Conservation (phyloP, 306 rosid species). For the Citrullus mucosospermus region DNA sequence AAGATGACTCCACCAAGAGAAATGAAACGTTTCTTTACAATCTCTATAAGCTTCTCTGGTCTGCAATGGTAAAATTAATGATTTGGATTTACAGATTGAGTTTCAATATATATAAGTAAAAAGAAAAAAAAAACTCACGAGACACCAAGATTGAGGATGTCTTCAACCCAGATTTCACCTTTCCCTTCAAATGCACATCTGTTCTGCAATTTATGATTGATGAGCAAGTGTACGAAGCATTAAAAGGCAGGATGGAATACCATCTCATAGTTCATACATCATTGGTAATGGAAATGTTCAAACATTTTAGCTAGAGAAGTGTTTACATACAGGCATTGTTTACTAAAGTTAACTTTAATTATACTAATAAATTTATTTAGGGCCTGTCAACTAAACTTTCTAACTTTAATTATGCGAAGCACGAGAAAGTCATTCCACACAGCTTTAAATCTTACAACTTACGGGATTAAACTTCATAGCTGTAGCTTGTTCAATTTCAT, state of each 20-base stretch:
- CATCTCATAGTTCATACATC: neutral
- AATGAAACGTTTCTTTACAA: slow-evolving; percentile 64
- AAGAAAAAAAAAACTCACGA: slow-evolving; percentile 46
- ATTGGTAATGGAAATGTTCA: neutral
- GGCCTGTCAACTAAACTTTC: neutral
- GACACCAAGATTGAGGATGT: slow-evolving; percentile 90
- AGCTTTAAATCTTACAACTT: slow-evolving; percentile 18
- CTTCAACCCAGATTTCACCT: slow-evolving; percentile 88
- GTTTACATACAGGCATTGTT: neutral
- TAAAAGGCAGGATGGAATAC: neutral
- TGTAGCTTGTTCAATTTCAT: slow-evolving; percentile 49
- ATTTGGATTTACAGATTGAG: neutral
- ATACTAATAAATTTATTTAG: neutral
- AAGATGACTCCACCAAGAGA: slow-evolving; percentile 73
- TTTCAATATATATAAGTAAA: neutral
- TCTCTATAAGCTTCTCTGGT: slow-evolving; percentile 66
- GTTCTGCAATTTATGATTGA: slow-evolving; percentile 44
- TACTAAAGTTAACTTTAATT: neutral
- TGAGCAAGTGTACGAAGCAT: neutral
- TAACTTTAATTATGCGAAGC: neutral
- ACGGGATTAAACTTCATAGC: slow-evolving; percentile 76
- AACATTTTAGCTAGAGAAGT: neutral
- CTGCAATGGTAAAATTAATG: slow-evolving; percentile 27
- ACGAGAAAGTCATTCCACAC: no score
- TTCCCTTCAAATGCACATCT: slow-evolving; percentile 90